These are phyloP conservation scores for Diaporthe sp. DNA, from an alignment of 2,329 filamentous ascomycete genomes.

Conservation along the genomic window DNA sequence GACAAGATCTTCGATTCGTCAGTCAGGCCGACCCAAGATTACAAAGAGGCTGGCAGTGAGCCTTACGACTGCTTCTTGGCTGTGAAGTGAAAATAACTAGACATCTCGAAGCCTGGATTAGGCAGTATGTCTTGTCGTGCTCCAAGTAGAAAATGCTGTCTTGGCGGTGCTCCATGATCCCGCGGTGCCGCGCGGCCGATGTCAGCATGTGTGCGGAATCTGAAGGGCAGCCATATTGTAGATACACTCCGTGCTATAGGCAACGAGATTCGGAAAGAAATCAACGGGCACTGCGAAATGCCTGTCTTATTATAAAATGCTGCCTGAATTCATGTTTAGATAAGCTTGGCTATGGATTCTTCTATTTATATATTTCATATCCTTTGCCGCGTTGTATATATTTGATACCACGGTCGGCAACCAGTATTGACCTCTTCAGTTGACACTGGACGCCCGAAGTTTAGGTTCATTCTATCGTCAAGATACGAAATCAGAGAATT, in stretches of 20 bases:
- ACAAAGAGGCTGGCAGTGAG: neutral
- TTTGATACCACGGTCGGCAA: neutral
- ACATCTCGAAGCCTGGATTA: conserved; percentile 17
- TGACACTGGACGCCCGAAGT: neutral
- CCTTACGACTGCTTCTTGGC: conserved; percentile 2
- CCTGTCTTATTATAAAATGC: neutral
- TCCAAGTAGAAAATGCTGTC: neutral
- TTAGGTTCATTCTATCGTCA: too few relatives aligned
- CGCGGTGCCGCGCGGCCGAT: conserved; percentile 1
- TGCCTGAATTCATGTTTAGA: neutral
- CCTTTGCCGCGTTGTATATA: neutral
- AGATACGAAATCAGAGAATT: neutral
- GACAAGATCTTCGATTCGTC: too few relatives aligned
- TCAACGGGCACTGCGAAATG: neutral
- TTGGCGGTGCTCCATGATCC: neutral
- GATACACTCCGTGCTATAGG: neutral
- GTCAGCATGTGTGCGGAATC: conserved; percentile 3
- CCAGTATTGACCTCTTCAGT: neutral
- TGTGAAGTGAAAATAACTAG: neutral
- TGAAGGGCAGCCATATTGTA: neutral
- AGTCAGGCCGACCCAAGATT: too few relatives aligned
- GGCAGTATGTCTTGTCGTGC: neutral
- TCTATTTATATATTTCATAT: neutral
- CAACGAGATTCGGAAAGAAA: neutral
- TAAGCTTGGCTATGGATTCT: neutral